phyloP scores from a whole-genome alignment of 768 basidiomycete genomes.

The Tricholoma furcatifolium region DNA sequence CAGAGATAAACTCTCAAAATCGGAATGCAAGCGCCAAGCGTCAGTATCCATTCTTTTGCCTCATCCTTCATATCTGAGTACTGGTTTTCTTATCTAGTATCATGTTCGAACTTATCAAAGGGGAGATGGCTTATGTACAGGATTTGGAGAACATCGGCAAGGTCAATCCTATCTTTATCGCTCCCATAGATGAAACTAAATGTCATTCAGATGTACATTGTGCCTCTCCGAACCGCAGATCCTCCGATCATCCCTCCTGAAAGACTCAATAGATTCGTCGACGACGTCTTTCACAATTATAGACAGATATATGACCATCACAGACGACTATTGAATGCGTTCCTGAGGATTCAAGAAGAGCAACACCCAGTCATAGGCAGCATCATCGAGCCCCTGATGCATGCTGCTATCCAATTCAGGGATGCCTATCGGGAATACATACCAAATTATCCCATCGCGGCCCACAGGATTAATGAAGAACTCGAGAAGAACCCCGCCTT shows the following conservation, averaged over 20 bases:
- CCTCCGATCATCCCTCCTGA: constrained; percentile 80
- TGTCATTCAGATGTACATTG: constrained; percentile 69
- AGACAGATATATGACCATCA: constrained; percentile 74
- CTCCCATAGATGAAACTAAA: neutral
- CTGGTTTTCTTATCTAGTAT: constrained; percentile 46
- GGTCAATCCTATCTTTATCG: constrained; percentile 24
- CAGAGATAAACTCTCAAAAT: constrained; percentile 58
- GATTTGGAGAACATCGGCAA: constrained; percentile 85
- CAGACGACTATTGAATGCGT: constrained; percentile 67
- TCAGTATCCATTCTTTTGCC: constrained; percentile 35
- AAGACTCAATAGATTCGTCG: constrained; percentile 71
- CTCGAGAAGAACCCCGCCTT: constrained; percentile 79
- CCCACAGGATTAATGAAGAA: constrained; percentile 84
- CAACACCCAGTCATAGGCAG: constrained; percentile 78
- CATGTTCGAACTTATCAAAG: constrained; percentile 93
- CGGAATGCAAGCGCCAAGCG: constrained; percentile 84
- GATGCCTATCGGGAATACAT: constrained; percentile 92
- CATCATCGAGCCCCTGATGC: constrained; percentile 81
- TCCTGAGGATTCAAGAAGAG: constrained; percentile 85
- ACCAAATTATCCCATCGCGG: constrained; percentile 88
- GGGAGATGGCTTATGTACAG: constrained; percentile 92
- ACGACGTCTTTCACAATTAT: constrained; percentile 89
- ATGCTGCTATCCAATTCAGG: constrained; percentile 89
- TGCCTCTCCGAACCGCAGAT: constrained; percentile 70
- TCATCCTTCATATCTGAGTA: neutral